Base-by-base conservation (phyloP, 2,329 filamentous ascomycete genomes). In the Penicillium sp. region DNA sequence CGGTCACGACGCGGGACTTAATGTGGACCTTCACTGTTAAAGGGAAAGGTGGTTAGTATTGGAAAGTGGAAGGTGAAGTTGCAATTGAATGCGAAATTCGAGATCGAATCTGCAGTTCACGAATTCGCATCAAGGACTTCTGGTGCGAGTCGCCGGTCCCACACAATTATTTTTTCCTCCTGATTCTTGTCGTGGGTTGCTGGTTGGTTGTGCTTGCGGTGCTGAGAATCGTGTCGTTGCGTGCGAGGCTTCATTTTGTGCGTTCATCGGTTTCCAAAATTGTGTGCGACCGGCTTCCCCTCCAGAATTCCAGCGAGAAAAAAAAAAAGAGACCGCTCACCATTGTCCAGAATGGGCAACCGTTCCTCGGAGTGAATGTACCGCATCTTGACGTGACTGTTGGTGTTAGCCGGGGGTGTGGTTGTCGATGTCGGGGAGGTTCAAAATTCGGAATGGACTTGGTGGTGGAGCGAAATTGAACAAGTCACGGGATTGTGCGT, bases 311-410 rank as follows among this genome's bases (percentile, higher is more conserved):
- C 38, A 40, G 21, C 39, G 49, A 39, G 16, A 49, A 60, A 67
- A 65, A 53, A 53, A 67, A 71, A 62, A 62, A 61, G 63, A 65
- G 56, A 59, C 64, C 63, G 62, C 91, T 83, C 88, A 96, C 92
- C 92, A 85, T 92, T 91, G 81, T 97, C 91, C 76, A 95, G 94
- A 82, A 99, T 91, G 75, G 88, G 86, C 83, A 99, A 86, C 82
- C 86, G 85, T 88, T 99, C 93, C 84, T 93, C 86, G 77, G 91
- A 96, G 87, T 97, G 92, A 84, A 99, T 96, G 91, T 97, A 97
- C 86, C 90, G 95, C 94, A 97, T 97, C 83, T 90, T 97, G 89
- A 83, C 74, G 74, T 74, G 67, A 68, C 71, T 66, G 68, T 66
- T 68, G 71, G 67, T 70, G 67, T 67, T 72, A 71, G 72, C 71